A percentile compares a stretch with the other conserved stretches of the same genome.
These are phyloP conservation scores for Akanthomyces dipterigenus DNA, from an alignment of 2,329 filamentous ascomycete species.

Conservation along the genomic window DNA sequence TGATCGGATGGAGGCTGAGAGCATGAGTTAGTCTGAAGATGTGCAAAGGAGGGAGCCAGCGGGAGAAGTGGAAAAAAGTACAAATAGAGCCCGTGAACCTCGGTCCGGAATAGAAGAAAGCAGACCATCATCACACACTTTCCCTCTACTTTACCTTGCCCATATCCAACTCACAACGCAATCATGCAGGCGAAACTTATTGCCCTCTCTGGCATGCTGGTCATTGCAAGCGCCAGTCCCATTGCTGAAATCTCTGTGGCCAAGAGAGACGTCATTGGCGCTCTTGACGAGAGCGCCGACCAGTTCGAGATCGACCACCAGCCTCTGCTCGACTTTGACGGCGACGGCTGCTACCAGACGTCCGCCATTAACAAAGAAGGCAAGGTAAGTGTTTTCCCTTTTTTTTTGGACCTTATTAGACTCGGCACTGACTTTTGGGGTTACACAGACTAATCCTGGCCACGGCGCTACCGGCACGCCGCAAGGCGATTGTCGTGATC, in stretches of 20 bases:
- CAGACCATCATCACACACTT: not conserved
- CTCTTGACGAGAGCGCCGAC: slow-evolving; percentile 27
- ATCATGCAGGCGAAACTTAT: not conserved
- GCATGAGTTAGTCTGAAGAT: not conserved
- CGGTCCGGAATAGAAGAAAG: not conserved
- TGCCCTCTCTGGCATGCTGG: slow-evolving; percentile 10
- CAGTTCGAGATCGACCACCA: slow-evolving; percentile 29
- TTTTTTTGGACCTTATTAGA: not conserved
- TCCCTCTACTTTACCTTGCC: not conserved
- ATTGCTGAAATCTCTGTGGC: not conserved
- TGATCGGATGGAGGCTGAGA: not conserved
- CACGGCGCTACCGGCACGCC: slow-evolving; percentile 22
- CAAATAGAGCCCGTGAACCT: not conserved
- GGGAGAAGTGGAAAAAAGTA: not conserved
- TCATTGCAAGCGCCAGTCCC: slow-evolving; percentile 16
- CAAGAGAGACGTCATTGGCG: slow-evolving; percentile 22
- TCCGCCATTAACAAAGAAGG: slow-evolving; percentile 36
- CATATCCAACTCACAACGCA: not conserved
- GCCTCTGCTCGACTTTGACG: slow-evolving; percentile 33
- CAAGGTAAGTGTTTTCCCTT: slow-evolving; percentile 12
- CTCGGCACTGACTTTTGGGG: not conserved
- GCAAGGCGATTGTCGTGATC: slow-evolving; percentile 24
- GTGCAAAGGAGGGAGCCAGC: not conserved
- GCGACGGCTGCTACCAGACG: slow-evolving; percentile 38
- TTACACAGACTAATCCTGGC: slow-evolving; percentile 21